These are phyloP conservation scores for Eremothecium coryli DNA, from an alignment of 1,139 yeast species.

Conservation along the genomic window DNA sequence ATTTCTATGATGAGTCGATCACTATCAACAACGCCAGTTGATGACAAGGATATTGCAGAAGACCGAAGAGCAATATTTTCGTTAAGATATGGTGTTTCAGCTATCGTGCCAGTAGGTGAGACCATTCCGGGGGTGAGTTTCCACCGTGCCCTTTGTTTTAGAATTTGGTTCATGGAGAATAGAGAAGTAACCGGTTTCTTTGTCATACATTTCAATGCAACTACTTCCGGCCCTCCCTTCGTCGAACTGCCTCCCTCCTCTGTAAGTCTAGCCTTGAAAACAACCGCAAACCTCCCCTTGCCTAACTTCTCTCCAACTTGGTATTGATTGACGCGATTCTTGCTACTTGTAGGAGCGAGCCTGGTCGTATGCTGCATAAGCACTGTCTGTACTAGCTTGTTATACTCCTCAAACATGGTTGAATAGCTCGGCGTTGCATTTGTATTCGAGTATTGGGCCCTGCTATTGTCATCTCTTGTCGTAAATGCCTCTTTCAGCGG, in stretches of 20 bases:
- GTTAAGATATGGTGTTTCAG: not conserved
- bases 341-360: not conserved
- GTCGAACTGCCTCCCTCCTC: not conserved
- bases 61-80: slow-evolving; percentile 1
- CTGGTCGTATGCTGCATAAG: slow-evolving; percentile 2
- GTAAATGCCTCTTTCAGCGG: not conserved
- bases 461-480: not conserved
- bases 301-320: slow-evolving; percentile 28
- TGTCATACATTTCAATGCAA: slow-evolving; percentile 26
- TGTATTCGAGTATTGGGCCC: not conserved
- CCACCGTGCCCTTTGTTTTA: slow-evolving; percentile 24
- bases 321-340: slow-evolving; percentile 14
- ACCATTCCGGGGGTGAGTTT: slow-evolving; percentile 7
- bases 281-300: slow-evolving; percentile 39
- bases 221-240: slow-evolving; percentile 9
- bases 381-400: slow-evolving; percentile 2
- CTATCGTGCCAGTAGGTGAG: not conserved
- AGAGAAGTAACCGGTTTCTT: slow-evolving; percentile 22
- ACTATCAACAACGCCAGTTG: slow-evolving; percentile 6
- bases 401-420: slow-evolving; percentile 3
- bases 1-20: slow-evolving; percentile 23
- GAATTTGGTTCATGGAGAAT: slow-evolving; percentile 28
- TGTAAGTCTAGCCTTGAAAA: slow-evolving; percentile 24
- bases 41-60: slow-evolving; percentile 1
- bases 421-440: not conserved